Conservation (phyloP, 2,329 filamentous ascomycete species). For the Cyanodermella asteris region DNA sequence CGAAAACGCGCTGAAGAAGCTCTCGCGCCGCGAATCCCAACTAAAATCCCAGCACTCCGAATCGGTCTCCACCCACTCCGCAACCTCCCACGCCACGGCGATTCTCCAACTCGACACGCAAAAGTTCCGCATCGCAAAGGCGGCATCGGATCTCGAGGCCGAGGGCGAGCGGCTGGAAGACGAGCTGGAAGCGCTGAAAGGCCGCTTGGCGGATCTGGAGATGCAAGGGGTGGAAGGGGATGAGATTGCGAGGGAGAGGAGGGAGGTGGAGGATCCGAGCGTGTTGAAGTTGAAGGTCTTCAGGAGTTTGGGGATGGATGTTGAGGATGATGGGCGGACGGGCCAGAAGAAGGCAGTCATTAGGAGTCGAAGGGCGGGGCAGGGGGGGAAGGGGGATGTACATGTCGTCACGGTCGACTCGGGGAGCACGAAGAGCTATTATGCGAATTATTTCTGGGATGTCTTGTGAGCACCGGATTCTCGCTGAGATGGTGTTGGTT, state of each 20-base stretch:
- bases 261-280: constrained; percentile 27
- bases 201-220: constrained; percentile 61
- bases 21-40: no score
- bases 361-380: constrained; percentile 54
- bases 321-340: constrained; percentile 58
- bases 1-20: constrained; percentile 44
- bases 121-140: constrained; percentile 88
- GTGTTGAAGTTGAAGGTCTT: constrained; percentile 72
- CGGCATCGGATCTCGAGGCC: constrained; percentile 69
- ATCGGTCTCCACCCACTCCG: constrained; percentile 51
- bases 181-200: constrained; percentile 53
- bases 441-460: constrained; percentile 95
- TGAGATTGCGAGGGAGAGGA: constrained; percentile 26
- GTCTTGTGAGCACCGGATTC: no score
- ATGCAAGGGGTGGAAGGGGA: constrained; percentile 65
- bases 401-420: constrained; percentile 87
- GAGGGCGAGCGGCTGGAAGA: constrained; percentile 80
- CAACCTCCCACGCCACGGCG: constrained; percentile 56
- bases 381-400: constrained; percentile 86
- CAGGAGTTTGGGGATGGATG: constrained; percentile 71
- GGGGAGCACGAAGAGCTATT: constrained; percentile 78
- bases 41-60: no score
- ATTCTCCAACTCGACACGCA: constrained; percentile 77
- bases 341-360: constrained; percentile 74
- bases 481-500: no score